Conservation (phyloP, 139 green algal species). For the Closterium sp. region DNA sequence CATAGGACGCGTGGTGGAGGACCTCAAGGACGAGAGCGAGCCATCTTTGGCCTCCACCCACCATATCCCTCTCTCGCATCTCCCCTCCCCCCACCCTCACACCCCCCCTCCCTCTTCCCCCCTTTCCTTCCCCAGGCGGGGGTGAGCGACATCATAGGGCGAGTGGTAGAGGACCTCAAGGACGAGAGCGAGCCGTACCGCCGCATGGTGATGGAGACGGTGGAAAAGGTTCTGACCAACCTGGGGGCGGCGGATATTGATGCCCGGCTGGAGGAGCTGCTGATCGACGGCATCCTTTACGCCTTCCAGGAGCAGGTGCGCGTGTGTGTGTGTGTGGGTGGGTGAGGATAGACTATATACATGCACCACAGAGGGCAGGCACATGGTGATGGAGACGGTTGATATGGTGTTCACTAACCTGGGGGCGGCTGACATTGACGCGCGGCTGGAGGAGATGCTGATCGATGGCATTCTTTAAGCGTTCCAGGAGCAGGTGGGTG, state of each 20-base stretch:
- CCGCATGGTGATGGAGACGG: constrained; percentile 95
- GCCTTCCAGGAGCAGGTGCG: constrained; percentile 95
- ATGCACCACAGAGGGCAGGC: no score
- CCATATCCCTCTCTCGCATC: no score
- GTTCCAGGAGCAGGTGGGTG: constrained; percentile 92
- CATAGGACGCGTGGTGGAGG: constrained; percentile 90
- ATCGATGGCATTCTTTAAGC: constrained; percentile 98
- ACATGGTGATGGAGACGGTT: constrained; percentile 98
- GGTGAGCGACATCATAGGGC: constrained; percentile 81
- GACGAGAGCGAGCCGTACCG: constrained; percentile 97
- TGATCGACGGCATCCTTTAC: constrained; percentile 98
- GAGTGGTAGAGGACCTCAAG: constrained; percentile 97
- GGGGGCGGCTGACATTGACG: constrained; percentile 89
- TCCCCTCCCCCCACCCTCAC: no score
- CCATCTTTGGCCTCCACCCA: no score
- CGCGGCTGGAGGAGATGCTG: constrained; percentile 93
- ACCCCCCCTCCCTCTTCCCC: no score
- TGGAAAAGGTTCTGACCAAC: constrained; percentile 83
- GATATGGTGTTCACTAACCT: constrained; percentile 84
- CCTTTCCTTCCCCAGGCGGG: constrained; percentile 63
- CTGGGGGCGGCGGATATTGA: constrained; percentile 92
- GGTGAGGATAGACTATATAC: no score
- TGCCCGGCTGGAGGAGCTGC: constrained; percentile 91
- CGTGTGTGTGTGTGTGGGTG: no score
- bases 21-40: constrained; percentile 98